Evolutionary conservation across 495 filamentous ascomycete species (phyloP), one percentile per base, ranked within the genome.

Genomic region (Penicillium maclennaniae): DNA sequence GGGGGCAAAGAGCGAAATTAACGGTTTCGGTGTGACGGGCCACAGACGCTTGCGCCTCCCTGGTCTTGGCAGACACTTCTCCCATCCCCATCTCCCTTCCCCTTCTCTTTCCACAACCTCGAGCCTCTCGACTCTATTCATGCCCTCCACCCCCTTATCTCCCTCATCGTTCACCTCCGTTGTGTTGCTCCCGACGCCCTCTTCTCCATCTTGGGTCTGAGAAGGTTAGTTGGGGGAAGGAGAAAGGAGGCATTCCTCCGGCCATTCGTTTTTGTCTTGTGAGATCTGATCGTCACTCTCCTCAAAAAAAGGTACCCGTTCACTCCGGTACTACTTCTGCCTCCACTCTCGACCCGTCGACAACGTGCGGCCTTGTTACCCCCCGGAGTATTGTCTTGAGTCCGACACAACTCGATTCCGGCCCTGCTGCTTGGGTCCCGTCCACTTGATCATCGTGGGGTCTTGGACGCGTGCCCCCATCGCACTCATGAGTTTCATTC

Each of bases 401-500:
- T 40, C 38, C 38, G 19, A 40, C 16, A 40, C n/a, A 25, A 27
- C 25, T 31, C 48, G 54, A 57, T 53, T 49, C 53, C 53, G 47
- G 38, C 60, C 47, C 58, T 63, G 49, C 55, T 60, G 47, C 58
- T 54, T 50, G 56, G 60, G 56, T 53, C 49, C 51, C 59, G 55
- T 59, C 60, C 56, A 56, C 41, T 47, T 48, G 44, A 53, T 53
- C 48, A 58, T 44, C 46, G 62, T 55, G 61, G 55, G 61, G 53
- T 62, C 48, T 52, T 56, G 60, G 54, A 64, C 57, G 63, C 52
- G 55, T 60, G 45, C 51, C 47, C 60, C 47, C 45, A 54, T 50
- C 59, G 66, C 64, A 67, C 59, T 53, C 63, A 87, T 88, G 85
- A 79, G 83, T 53, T 75, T 86, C 60, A 75, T 83, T 65, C 81